Evolutionary conservation across 2,329 filamentous ascomycete genomes (phyloP).

Genomic region (Aspergillus sp.): DNA sequence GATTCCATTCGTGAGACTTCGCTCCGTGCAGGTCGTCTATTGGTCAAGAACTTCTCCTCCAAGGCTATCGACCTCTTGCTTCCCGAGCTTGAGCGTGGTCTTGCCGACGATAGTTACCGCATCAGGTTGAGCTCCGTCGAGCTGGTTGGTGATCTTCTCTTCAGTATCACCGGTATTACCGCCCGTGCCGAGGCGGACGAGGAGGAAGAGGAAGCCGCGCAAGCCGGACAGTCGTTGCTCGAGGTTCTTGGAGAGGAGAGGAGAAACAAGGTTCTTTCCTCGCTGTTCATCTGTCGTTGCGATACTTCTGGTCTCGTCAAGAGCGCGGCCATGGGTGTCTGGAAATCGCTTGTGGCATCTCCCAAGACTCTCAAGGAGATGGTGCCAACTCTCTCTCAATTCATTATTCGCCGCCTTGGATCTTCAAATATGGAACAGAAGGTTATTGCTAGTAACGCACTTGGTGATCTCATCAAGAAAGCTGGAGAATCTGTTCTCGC

Average conservation of each 20-base stretch:
- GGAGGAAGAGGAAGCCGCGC: conserved; percentile 74
- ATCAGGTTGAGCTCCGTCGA: conserved; percentile 98
- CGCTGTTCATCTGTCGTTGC: conserved; percentile 94
- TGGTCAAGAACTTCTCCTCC: conserved; percentile 98
- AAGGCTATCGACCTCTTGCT: conserved; percentile 92
- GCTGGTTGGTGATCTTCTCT: conserved; percentile 91
- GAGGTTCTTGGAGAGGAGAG: conserved; percentile 95
- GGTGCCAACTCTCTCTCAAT: conserved; percentile 89
- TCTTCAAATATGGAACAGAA: conserved; percentile 99
- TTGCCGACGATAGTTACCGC: conserved; percentile 96
- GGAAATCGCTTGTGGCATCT: conserved; percentile 94
- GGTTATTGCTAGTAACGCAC: conserved; percentile 94
- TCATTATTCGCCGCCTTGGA: conserved; percentile 90
- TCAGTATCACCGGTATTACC: conserved; percentile 95
- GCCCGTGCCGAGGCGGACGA: conserved; percentile 79
- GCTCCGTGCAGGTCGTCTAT: conserved; percentile 84
- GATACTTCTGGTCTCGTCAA: conserved; percentile 93
- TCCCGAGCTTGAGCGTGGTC: conserved; percentile 90
- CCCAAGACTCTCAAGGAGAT: conserved; percentile 93
- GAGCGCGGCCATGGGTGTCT: conserved; percentile 85
- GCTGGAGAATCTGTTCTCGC: conserved; percentile 92
- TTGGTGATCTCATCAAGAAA: conserved; percentile 95
- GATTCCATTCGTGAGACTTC: conserved; percentile 98
- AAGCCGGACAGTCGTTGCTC: conserved; percentile 89
- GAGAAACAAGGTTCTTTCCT: conserved; percentile 95